These are phyloP conservation scores for Casuarina cunninghamiana DNA, from an alignment of 306 rosid species.

Conservation along the genomic window DNA sequence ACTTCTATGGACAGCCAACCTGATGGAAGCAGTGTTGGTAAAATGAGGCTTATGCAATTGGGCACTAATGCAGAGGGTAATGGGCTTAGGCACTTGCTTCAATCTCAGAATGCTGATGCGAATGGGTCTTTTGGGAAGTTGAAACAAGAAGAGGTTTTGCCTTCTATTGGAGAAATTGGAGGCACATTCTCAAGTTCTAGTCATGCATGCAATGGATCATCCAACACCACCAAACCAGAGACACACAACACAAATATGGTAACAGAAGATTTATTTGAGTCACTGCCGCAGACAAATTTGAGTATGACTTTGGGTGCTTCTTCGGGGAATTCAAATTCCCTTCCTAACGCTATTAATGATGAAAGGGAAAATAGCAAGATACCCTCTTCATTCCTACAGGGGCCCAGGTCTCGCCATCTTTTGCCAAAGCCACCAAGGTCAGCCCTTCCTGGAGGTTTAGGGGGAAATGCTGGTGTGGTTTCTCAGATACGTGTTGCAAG, in stretches of 20 bases:
- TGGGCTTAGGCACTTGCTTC: conserved; percentile 67
- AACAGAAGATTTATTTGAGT: conserved; percentile 61
- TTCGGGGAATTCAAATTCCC: conserved; percentile 52
- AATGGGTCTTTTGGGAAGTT: conserved; percentile 50
- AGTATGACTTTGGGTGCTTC: conserved; percentile 69
- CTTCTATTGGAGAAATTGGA: conserved; percentile 53
- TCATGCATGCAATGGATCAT: conserved; percentile 56
- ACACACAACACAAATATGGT: conserved; percentile 48
- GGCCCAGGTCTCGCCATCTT: conserved; percentile 75
- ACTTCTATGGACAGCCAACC: conserved; percentile 45
- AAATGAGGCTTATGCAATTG: conserved; percentile 42
- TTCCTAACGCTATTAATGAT: conserved; percentile 44
- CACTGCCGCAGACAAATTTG: conserved; percentile 72
- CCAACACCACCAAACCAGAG: conserved; percentile 59
- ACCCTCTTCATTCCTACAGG: conserved; percentile 55
- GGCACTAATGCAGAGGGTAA: conserved; percentile 49
- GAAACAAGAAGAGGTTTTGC: conserved; percentile 63
- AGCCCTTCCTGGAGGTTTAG: conserved; percentile 55
- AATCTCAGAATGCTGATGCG: conserved; percentile 50
- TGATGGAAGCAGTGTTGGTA: conserved; percentile 37
- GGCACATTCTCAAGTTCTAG: conserved; percentile 46
- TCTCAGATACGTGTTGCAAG: conserved; percentile 95
- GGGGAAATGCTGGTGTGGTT: conserved; percentile 55
- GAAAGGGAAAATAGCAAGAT: conserved; percentile 67
- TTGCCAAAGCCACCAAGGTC: conserved; percentile 88